Evolutionary conservation across 1,139 yeast genomes (phyloP).

Genomic region (Debaryomycetaceae sp.): DNA sequence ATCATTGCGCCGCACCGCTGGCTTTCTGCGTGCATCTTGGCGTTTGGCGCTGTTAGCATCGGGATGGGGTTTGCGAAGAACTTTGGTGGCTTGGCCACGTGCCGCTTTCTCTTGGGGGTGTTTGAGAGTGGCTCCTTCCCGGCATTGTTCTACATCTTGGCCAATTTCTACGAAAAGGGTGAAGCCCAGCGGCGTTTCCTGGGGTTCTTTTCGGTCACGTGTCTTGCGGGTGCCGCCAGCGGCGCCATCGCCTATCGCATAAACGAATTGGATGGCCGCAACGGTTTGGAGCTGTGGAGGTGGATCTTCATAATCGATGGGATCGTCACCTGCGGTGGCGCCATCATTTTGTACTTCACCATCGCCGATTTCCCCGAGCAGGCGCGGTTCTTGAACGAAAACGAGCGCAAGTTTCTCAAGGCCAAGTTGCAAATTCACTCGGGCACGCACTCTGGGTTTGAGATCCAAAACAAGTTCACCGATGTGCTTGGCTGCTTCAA

Average conservation of each 20-base stretch:
- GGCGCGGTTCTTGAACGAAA: conserved; percentile 45
- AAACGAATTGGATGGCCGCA: conserved; percentile 32
- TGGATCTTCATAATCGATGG: conserved; percentile 78
- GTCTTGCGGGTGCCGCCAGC: conserved; percentile 40
- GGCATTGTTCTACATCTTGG: conserved; percentile 63
- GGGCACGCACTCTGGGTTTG: conserved; percentile 52
- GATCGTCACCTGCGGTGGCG: conserved; percentile 57
- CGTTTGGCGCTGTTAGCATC: conserved; percentile 61
- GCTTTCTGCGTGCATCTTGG: conserved; percentile 51
- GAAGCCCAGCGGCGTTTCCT: conserved; percentile 70
- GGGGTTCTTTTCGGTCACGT: conserved; percentile 52
- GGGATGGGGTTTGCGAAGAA: conserved; percentile 62
- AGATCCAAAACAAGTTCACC: conserved; percentile 36
- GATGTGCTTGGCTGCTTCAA: conserved; percentile 44
- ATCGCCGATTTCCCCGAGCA: conserved; percentile 48
- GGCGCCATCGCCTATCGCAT: conserved; percentile 43
- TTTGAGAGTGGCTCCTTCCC: conserved; percentile 72
- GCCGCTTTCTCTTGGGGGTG: conserved; percentile 61
- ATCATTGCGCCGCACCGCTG: conserved; percentile 60
- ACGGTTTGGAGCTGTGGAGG: conserved; percentile 55
- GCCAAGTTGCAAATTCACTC: conserved; percentile 49
- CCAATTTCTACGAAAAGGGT: conserved; percentile 50
- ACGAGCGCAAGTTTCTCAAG: conserved; percentile 48
- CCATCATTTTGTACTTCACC: conserved; percentile 54
- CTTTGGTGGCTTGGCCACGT: conserved; percentile 55